phyloP scores from a whole-genome alignment of 2,329 filamentous ascomycete genomes.

The Colletotrichum coccodes region DNA sequence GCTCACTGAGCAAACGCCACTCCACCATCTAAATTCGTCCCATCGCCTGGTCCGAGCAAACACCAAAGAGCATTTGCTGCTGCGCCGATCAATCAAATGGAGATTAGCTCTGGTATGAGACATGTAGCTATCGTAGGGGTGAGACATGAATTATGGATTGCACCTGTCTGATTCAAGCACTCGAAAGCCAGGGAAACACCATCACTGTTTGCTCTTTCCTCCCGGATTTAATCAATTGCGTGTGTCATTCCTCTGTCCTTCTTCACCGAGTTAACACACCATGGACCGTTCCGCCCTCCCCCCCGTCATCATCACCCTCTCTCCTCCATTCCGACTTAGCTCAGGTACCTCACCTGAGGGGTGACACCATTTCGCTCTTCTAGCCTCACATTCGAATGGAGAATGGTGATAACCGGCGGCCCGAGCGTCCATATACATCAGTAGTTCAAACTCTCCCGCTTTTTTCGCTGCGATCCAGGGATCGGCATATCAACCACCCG shows the following conservation, averaged over 20 bases:
- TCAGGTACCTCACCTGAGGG: not conserved
- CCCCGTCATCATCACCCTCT: not conserved
- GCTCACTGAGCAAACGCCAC: not conserved
- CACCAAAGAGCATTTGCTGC: not conserved
- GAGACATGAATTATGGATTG: constrained; percentile 20
- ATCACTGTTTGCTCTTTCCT: not conserved
- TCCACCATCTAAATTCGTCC: not conserved
- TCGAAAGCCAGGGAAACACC: not conserved
- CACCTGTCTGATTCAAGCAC: not conserved
- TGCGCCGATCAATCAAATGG: not conserved
- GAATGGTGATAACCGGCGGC: not conserved
- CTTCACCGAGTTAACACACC: too few species aligned
- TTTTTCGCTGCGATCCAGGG: not conserved
- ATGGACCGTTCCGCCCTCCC: not conserved
- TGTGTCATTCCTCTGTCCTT: not conserved
- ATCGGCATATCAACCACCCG: not conserved
- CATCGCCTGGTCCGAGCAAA: not conserved
- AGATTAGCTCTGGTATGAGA: not conserved
- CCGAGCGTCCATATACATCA: not conserved
- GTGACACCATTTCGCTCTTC: not conserved
- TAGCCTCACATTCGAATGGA: not conserved
- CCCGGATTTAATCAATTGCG: not conserved
- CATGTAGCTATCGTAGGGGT: constrained; percentile 9
- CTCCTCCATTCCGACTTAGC: not conserved
- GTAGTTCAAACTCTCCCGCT: not conserved